phyloP scores from a whole-genome alignment of 1,284 basidiomycete genomes.

The Austroboletus novae-zelandiae region DNA sequence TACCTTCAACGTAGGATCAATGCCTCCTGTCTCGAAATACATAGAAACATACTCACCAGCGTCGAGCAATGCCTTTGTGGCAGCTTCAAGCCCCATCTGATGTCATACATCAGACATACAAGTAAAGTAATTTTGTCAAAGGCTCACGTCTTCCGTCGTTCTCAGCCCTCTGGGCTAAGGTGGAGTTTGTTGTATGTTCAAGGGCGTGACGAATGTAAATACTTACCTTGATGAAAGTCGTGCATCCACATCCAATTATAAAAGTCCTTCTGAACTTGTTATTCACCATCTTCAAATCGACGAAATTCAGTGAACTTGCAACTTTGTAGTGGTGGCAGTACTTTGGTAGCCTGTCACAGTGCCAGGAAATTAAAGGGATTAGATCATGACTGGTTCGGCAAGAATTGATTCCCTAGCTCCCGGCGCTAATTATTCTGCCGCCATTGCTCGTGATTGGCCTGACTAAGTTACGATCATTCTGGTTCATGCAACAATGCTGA shows the following conservation, averaged over 20 bases:
- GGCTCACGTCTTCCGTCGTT: slow-evolving; percentile 24
- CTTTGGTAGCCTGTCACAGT: no score
- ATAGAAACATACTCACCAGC: slow-evolving; percentile 12
- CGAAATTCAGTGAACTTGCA: not conserved
- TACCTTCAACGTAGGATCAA: slow-evolving; percentile 40
- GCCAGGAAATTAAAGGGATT: no score
- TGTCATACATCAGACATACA: not conserved
- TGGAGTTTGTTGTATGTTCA: not conserved
- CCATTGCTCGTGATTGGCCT: no score
- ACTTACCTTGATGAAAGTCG: slow-evolving; percentile 25
- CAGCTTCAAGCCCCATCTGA: slow-evolving; percentile 19
- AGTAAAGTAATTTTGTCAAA: not conserved
- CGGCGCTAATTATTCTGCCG: no score
- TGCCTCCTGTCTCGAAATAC: not conserved
- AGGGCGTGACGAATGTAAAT: not conserved
- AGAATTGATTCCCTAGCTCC: no score
- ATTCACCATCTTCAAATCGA: slow-evolving; percentile 6
- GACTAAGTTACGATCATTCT: no score
- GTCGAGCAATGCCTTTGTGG: slow-evolving; percentile 22
- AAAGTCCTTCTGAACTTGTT: slow-evolving; percentile 22
- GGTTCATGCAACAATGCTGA: no score
- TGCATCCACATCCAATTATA: slow-evolving; percentile 26
- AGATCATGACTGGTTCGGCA: no score
- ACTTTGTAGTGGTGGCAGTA: no score
- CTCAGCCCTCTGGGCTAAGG: slow-evolving; percentile 22